These are phyloP conservation scores for Hemisphaericaspora xylanilytica DNA, from an alignment of 1,139 yeast species.

Conservation along the genomic window DNA sequence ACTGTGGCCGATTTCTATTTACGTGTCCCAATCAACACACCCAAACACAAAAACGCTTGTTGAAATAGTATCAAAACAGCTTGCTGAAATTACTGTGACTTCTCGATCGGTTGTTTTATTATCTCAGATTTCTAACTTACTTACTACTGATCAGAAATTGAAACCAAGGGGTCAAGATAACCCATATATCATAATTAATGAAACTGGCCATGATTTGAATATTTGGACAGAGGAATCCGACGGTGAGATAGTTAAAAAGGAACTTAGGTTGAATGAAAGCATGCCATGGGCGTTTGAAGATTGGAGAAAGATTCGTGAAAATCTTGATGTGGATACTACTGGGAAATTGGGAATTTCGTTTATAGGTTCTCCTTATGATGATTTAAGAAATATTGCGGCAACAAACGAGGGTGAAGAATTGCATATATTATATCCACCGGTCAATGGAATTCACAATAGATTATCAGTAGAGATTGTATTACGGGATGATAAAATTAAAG, in stretches of 20 bases:
- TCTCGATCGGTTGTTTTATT: slow-evolving; percentile 77
- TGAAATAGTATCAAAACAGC: slow-evolving; percentile 68
- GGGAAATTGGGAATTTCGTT: slow-evolving; percentile 63
- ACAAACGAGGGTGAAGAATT: slow-evolving; percentile 84
- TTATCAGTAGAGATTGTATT: slow-evolving; percentile 68
- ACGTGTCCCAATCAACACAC: slow-evolving; percentile 50
- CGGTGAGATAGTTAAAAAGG: slow-evolving; percentile 18
- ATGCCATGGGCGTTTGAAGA: slow-evolving; percentile 93
- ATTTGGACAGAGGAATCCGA: slow-evolving; percentile 61
- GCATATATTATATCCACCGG: slow-evolving; percentile 63
- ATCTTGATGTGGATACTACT: slow-evolving; percentile 63
- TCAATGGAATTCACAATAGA: slow-evolving; percentile 66
- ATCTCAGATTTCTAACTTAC: slow-evolving; percentile 61
- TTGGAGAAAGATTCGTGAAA: slow-evolving; percentile 85
- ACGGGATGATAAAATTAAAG: slow-evolving; percentile 75
- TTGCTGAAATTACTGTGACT: slow-evolving; percentile 79
- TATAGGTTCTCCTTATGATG: slow-evolving; percentile 52
- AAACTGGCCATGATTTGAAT: slow-evolving; percentile 77
- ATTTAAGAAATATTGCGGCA: slow-evolving; percentile 58
- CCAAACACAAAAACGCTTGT: slow-evolving; percentile 50
- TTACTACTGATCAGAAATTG: slow-evolving; percentile 51
- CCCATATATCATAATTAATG: slow-evolving; percentile 78
- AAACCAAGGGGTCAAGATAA: slow-evolving; percentile 76
- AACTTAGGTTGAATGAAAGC: slow-evolving; percentile 48
- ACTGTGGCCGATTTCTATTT: slow-evolving; percentile 79